These are phyloP conservation scores for Termitomyces sp. DNA, from an alignment of 768 basidiomycete genomes.

Conservation along the genomic window DNA sequence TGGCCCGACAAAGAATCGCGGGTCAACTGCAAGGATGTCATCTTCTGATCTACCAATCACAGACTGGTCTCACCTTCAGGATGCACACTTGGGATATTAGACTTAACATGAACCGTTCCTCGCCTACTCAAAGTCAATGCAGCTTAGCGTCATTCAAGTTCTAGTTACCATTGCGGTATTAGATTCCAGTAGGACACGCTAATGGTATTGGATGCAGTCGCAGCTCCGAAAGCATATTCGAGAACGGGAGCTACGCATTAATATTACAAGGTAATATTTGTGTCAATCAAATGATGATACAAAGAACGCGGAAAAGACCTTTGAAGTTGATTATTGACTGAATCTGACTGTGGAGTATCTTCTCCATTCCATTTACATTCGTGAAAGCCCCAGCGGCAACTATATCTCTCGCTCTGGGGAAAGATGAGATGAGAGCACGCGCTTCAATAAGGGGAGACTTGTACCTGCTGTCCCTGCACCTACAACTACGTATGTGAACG, in stretches of 20 bases:
- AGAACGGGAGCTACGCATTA: too few relatives aligned
- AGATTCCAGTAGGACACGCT: constrained; percentile 13
- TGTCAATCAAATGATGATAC: too few relatives aligned
- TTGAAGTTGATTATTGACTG: not conserved
- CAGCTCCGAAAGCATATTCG: too few relatives aligned
- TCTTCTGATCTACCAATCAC: too few relatives aligned
- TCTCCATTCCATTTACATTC: constrained; percentile 9
- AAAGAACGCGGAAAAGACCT: too few relatives aligned
- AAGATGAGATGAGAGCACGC: too few relatives aligned
- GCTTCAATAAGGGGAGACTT: too few relatives aligned
- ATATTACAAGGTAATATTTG: too few relatives aligned
- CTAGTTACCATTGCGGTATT: constrained; percentile 13
- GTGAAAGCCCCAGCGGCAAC: constrained; percentile 15
- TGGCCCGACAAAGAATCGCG: constrained; percentile 6
- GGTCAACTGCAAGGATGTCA: constrained; percentile 5
- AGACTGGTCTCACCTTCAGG: constrained; percentile 4
- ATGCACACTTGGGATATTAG: constrained; percentile 13
- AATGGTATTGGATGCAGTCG: too few relatives aligned
- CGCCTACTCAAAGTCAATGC: not conserved
- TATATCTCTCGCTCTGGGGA: constrained; percentile 10
- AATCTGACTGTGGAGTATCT: constrained; percentile 13
- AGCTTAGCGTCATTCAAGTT: too few relatives aligned
- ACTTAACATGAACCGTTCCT: constrained; percentile 9
- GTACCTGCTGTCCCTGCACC: constrained; percentile 17
- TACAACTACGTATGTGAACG: constrained; percentile 12